Base-by-base conservation (phyloP, 495 filamentous ascomycete genomes). In the Tuber umbilicatum region DNA sequence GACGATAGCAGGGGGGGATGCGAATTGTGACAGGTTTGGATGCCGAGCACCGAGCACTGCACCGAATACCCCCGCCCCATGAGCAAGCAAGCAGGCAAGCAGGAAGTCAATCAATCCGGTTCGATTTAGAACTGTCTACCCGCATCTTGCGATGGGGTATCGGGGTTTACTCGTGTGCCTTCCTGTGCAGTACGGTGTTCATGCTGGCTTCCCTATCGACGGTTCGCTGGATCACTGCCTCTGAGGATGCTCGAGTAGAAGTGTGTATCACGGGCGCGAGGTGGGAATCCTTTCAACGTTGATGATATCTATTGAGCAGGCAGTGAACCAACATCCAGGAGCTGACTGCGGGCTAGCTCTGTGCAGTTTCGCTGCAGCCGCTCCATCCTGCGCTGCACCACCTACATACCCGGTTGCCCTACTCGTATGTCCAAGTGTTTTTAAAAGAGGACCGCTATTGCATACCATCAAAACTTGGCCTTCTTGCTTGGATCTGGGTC, bases 331-430 rank as follows among this genome's bases (percentile, higher is more conserved):
- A 6, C 55, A 16, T 31, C 55, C 27, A 27, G 35, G 55, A 7
- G 19, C 14, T 17, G n/a, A n/a, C n/a, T n/a, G n/a, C n/a, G n/a
- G n/a, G 31, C 4, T 27, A 14, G 27, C 27, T 17, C 55, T 64
- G 27, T 5, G 27, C 55, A 17, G 55, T 27, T 27, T 6, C 55
- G 12, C 55, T 64, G 35, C 27, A 64, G 55, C 55, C 55, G 55
- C 55, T 64, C 27, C 27, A 64, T 64, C 55, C 55, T 64, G 55
- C 55, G 35, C 55, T 64, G 55, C 55, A 64, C 27, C 55, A 64
- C 55, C 27, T 64, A 64, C 55, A 64, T 64, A 64, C 55, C 55
- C 55, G 55, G 55, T 64, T 64, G 55, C 55, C 55, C 55, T 64
- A 19, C 55, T 64, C 42, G 42, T 45, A 19, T 19, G 42, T 45